Percentiles rank a stretch among this genome's conserved stretches.
phyloP scores from a whole-genome alignment of 306 rosid genomes.

The Castanospermum australe region DNA sequence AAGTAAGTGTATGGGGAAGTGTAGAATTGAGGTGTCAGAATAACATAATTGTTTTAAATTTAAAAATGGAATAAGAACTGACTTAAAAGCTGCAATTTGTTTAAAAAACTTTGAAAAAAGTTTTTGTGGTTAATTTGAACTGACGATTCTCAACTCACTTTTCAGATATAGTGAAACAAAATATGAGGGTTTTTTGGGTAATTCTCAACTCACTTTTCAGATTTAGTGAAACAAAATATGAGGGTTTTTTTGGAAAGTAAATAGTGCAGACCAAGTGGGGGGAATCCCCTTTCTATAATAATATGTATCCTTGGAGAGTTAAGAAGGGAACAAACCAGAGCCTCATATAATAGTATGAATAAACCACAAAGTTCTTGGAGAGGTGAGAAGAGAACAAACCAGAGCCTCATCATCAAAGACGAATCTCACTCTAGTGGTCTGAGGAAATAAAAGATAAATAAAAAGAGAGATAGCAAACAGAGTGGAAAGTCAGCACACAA shows the following conservation, averaged over 20 bases:
- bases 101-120: too few species aligned
- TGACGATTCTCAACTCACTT: background rate
- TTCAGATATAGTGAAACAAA: background rate
- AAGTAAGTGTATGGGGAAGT: too few species aligned
- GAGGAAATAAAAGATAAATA: constrained; percentile 28
- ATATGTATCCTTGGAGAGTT: constrained; percentile 11
- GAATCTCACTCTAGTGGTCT: constrained; percentile 91
- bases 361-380: constrained; percentile 9
- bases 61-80: background rate
- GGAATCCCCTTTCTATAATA: background rate
- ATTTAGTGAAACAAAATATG: background rate
- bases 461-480: constrained; percentile 1
- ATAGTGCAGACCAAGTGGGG: background rate
- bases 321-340: constrained; percentile 72
- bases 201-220: background rate
- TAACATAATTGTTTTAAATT: too few species aligned
- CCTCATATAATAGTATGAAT: constrained; percentile 32
- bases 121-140: background rate
- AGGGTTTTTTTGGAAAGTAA: background rate
- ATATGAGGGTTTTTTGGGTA: background rate
- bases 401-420: constrained; percentile 81
- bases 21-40: too few species aligned
- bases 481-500: background rate
- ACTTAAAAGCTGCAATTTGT: too few species aligned
- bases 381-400: constrained; percentile 62